These are phyloP conservation scores for Fusarium sp. DNA, from an alignment of 2,329 filamentous ascomycete species.

Conservation along the genomic window DNA sequence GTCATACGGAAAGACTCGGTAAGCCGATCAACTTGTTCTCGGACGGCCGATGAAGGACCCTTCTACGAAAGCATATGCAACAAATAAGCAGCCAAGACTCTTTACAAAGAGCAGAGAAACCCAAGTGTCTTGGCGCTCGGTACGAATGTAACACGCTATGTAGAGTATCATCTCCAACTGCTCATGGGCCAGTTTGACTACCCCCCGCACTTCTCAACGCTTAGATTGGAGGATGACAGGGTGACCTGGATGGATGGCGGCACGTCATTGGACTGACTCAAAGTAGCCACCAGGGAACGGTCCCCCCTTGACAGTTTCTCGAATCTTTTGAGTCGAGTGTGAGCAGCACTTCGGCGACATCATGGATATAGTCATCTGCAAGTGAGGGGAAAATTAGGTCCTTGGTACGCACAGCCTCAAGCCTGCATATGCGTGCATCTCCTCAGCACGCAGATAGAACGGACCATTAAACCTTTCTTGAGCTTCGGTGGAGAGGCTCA, in stretches of 20 bases:
- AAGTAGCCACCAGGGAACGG: constrained; percentile 1
- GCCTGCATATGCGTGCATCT: constrained; percentile 25
- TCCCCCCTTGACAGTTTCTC: constrained; percentile 22
- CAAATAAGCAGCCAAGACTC: constrained; percentile 25
- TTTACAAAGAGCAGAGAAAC: constrained; percentile 6
- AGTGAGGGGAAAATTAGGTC: constrained; percentile 20
- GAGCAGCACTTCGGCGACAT: constrained; percentile 27
- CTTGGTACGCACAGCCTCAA: constrained; percentile 39
- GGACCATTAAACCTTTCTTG: constrained; percentile 24
- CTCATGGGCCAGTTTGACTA: constrained; percentile 23
- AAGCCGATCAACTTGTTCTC: constrained; percentile 5
- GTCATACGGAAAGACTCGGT: constrained; percentile 27
- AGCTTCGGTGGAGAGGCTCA: constrained; percentile 32
- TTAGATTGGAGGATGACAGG: constrained; percentile 25
- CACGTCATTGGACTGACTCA: constrained; percentile 32
- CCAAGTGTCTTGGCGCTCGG: constrained; percentile 41
- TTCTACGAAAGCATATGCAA: constrained; percentile 17
- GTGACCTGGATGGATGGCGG: neutral
- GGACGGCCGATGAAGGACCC: constrained; percentile 22
- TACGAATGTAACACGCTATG: neutral
- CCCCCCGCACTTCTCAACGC: constrained; percentile 37
- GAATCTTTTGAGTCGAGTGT: constrained; percentile 19
- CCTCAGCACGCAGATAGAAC: constrained; percentile 7
- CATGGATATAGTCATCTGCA: constrained; percentile 31
- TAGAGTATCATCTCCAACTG: neutral